Percentiles rank a stretch among this genome's conserved stretches.
Evolutionary conservation across 495 filamentous ascomycete genomes (phyloP).

Genomic region (Talaromyces thailandensis): DNA sequence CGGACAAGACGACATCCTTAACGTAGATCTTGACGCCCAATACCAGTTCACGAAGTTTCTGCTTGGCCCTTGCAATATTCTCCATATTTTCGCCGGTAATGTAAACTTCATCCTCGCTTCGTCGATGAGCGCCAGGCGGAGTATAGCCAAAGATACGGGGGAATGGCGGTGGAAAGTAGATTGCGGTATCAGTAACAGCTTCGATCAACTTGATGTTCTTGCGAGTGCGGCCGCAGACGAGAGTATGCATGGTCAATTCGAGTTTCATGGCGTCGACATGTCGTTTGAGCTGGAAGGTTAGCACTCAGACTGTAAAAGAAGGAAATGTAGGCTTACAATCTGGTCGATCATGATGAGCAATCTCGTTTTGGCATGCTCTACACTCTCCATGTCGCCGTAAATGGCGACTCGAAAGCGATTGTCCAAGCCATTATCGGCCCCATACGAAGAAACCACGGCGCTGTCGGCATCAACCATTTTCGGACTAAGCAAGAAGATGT

Average conservation of each 20-base stretch:
- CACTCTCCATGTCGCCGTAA: conserved; percentile 89
- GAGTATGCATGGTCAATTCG: conserved; percentile 78
- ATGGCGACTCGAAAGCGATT: conserved; percentile 84
- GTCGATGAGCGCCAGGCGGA: conserved; percentile 64
- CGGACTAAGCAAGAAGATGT: conserved; percentile 88
- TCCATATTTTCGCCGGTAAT: conserved; percentile 82
- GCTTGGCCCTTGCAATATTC: conserved; percentile 77
- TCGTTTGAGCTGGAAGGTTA: conserved; percentile 64
- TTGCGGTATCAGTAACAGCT: conserved; percentile 84
- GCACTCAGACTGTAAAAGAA: conserved; percentile 5
- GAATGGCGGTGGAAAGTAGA: conserved; percentile 95
- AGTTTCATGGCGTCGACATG: conserved; percentile 73
- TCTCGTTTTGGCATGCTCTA: conserved; percentile 93
- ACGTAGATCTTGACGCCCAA: conserved; percentile 73
- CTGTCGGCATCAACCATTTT: conserved; percentile 51
- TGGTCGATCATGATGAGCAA: conserved; percentile 96
- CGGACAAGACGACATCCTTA: conserved; percentile 79
- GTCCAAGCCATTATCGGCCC: conserved; percentile 57
- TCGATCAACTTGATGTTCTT: conserved; percentile 98
- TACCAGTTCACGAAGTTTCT: conserved; percentile 76
- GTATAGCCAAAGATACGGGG: conserved; percentile 81
- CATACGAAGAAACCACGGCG: conserved; percentile 47
- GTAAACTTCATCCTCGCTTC: conserved; percentile 82
- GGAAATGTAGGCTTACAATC: conserved; percentile 53
- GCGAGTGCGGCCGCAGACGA: conserved; percentile 82